Percentiles rank a stretch among this genome's conserved stretches.
Conservation (phyloP, 2,329 filamentous ascomycete species). For the Trichoderma cornu-damae region DNA sequence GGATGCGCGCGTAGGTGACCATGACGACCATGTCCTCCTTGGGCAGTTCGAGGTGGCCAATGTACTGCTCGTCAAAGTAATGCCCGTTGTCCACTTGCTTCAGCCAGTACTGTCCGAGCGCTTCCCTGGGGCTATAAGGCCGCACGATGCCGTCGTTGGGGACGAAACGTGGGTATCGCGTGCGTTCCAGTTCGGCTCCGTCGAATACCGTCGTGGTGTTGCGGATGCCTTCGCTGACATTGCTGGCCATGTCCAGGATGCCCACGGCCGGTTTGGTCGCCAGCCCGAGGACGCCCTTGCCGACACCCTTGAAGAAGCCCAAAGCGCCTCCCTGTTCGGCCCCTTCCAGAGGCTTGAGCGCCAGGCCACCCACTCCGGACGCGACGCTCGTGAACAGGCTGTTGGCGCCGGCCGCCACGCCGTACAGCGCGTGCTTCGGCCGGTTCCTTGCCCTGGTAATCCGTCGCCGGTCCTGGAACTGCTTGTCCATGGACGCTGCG, state of each 20-base stretch:
- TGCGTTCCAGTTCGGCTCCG: constrained; percentile 85
- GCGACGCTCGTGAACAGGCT: constrained; percentile 89
- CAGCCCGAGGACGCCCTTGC: constrained; percentile 89
- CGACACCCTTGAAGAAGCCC: constrained; percentile 96
- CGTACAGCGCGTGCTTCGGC: constrained; percentile 95
- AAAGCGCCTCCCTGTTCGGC: constrained; percentile 91
- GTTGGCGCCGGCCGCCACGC: constrained; percentile 91
- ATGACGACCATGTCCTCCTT: constrained; percentile 84
- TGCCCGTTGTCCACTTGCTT: constrained; percentile 97
- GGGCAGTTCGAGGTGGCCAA: constrained; percentile 89
- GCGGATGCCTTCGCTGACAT: constrained; percentile 93
- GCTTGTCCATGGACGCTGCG: constrained; percentile 93
- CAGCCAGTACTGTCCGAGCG: constrained; percentile 95
- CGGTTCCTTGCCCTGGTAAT: constrained; percentile 90
- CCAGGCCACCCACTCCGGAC: constrained; percentile 87
- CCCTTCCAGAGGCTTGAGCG: constrained; percentile 88
- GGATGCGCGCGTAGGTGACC: constrained; percentile 80
- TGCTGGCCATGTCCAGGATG: constrained; percentile 93
- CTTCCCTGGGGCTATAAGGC: constrained; percentile 90
- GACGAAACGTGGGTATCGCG: constrained; percentile 89
- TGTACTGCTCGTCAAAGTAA: constrained; percentile 96
- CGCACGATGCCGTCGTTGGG: constrained; percentile 88
- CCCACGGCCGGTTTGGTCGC: constrained; percentile 96
- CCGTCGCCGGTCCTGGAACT: constrained; percentile 93
- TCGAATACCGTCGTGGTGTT: constrained; percentile 99